phyloP scores from a whole-genome alignment of 768 basidiomycete genomes.

The Coprinopsis cinerea region DNA sequence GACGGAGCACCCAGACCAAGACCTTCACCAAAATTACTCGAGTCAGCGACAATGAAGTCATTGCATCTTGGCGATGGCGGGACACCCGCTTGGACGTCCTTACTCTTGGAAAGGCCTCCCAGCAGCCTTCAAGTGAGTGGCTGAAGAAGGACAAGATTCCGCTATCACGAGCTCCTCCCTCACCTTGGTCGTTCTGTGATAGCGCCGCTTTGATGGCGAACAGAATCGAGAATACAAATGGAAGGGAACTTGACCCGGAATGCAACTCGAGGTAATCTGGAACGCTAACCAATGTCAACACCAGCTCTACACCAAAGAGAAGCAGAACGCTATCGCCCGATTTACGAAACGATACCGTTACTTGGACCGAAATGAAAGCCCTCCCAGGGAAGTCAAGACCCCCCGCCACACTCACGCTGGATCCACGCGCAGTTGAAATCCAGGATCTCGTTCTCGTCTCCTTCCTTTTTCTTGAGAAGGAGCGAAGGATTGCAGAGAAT shows the following conservation, averaged over 20 bases:
- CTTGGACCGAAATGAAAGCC: slow-evolving; percentile 27
- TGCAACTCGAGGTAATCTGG: slow-evolving; percentile 24
- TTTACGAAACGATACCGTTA: too few relatives aligned
- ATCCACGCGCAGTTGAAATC: slow-evolving; percentile 26
- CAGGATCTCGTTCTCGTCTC: slow-evolving; percentile 33
- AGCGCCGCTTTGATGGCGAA: slow-evolving; percentile 27
- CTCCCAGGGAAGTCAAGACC: slow-evolving; percentile 12
- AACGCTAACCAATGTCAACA: slow-evolving; percentile 10
- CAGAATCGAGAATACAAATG: slow-evolving; percentile 32
- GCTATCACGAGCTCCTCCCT: not conserved
- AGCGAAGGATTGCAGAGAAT: too few relatives aligned
- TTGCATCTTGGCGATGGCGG: slow-evolving; percentile 35
- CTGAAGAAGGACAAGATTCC: slow-evolving; percentile 33
- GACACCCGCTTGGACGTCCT: slow-evolving; percentile 31
- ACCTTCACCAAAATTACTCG: too few relatives aligned
- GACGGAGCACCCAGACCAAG: too few relatives aligned
- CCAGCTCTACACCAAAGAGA: slow-evolving; percentile 30
- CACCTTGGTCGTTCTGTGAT: slow-evolving; percentile 10
- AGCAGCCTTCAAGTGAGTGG: slow-evolving; percentile 32
- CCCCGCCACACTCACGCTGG: slow-evolving; percentile 28
- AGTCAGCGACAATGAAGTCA: too few relatives aligned
- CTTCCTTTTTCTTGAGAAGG: slow-evolving; percentile 38
- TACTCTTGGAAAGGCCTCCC: slow-evolving; percentile 26
- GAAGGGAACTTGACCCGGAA: slow-evolving; percentile 32
- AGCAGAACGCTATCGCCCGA: slow-evolving; percentile 30